These are phyloP conservation scores for Capronia coronata DNA, from an alignment of 2,329 filamentous ascomycete species.

Conservation along the genomic window DNA sequence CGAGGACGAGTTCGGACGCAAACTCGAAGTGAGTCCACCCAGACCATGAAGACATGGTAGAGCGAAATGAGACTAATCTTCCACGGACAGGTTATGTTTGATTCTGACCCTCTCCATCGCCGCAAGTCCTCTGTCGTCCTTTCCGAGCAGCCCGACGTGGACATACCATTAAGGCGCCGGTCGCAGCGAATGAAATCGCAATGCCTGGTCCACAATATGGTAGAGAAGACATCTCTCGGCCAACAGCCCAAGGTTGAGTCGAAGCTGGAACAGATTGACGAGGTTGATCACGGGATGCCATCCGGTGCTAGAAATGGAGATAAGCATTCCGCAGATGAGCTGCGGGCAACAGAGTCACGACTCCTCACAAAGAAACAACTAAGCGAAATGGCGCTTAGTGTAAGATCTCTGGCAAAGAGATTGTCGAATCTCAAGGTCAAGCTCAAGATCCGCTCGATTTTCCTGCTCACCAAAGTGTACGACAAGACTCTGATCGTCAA, in stretches of 20 bases:
- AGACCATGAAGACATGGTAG: background rate
- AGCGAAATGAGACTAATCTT: background rate
- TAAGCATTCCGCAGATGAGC: slow-evolving; percentile 30
- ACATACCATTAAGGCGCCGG: slow-evolving; percentile 34
- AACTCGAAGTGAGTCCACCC: slow-evolving; percentile 10
- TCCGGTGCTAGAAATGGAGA: slow-evolving; percentile 17
- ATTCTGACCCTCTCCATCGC: slow-evolving; percentile 46
- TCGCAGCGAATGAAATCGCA: slow-evolving; percentile 43
- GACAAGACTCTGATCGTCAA: slow-evolving; percentile 72
- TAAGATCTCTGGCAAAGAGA: slow-evolving; percentile 80
- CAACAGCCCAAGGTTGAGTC: slow-evolving; percentile 24
- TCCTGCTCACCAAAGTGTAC: slow-evolving; percentile 86
- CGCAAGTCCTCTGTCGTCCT: slow-evolving; percentile 56
- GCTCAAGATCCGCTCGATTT: slow-evolving; percentile 73
- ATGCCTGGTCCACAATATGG: slow-evolving; percentile 57
- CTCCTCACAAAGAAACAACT: slow-evolving; percentile 91
- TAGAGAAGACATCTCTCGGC: slow-evolving; percentile 37
- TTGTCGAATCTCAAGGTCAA: slow-evolving; percentile 76
- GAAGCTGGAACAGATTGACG: slow-evolving; percentile 23
- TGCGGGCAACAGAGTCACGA: slow-evolving; percentile 53
- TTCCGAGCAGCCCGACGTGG: slow-evolving; percentile 14
- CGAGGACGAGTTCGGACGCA: slow-evolving; percentile 37
- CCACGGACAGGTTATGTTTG: slow-evolving; percentile 47
- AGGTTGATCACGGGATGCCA: slow-evolving; percentile 27
- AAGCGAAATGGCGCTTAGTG: slow-evolving; percentile 94